Evolutionary conservation across 2,329 filamentous ascomycete genomes (phyloP), one percentile per base, ranked within the genome.

Genomic region (Zasmidium angulare): DNA sequence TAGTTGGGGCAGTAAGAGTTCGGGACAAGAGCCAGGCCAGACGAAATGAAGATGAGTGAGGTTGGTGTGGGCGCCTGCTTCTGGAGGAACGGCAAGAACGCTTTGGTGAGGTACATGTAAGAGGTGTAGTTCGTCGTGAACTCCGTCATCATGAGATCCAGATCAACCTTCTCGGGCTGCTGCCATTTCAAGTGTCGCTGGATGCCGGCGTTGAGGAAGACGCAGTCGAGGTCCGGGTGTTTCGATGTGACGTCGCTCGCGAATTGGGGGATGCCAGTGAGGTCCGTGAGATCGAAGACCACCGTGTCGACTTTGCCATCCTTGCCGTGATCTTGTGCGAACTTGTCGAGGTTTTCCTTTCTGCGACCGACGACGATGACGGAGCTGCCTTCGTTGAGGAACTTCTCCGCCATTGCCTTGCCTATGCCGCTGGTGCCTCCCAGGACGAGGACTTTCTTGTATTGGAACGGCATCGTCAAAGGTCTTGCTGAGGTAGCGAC

Each of bases 131-230:
- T 84, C 4, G 78, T 81, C n/a, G 50, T 61, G 26, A 65, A 61
- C 26, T 65, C 63, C 48, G 43, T 60, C 47, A 62, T 52, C 24
- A 64, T 46, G n/a, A 64, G 40, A 10, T 72, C 67, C 9, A 82
- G 63, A 46, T 74, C 76, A 0, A 83, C 74, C 17, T 81, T 70
- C 1, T 86, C 75, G 0, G 82, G 84, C 55, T 81, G 75, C 22
- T 75, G 72, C 64, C 82, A 82, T 65, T 82, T 74, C 61, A 81
- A 76, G 11, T 75, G 73, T 11, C 80, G 68, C 68, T 84, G 81
- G 29, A 83, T 79, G n/a, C 81, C 81, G 1, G 79, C 78, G 69
- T 84, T 83, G 51, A 84, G 67, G 58, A 84, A 75, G n/a, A 83
- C 69, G 58, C 77, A 79, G 66, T 83, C 81, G 2, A 84, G 69